Base-by-base conservation (phyloP, 805 yeast species). In the Saccharomycopsis olivae region DNA sequence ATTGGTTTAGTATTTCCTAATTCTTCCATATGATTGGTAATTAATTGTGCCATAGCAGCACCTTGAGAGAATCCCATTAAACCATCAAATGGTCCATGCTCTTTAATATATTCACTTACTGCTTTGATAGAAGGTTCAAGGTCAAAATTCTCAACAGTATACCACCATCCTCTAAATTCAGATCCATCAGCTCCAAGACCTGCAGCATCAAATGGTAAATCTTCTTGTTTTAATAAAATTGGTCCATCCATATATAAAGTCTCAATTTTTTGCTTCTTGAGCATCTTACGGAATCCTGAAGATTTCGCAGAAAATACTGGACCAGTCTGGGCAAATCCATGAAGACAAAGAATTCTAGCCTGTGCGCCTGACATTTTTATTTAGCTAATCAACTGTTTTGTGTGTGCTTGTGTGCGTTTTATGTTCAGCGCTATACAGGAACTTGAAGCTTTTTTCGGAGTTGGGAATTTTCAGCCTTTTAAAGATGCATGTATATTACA, bases 31-130 rank as follows among this genome's bases (percentile, higher is more conserved):
- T 69, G 66, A 49, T 75, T 73, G 33, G 83, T 65, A 23, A 87
- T 55, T 19, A 84, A 65, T 1, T 89, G 83, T 1, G 85, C 78
- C 27, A 89, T 61, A 1, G 92, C 94, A 5, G 96, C 94, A 47
- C 98, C 98, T 58, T 92, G 97, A 9, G 94, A 80, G 56, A 89
- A 89, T 1, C 96, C 97, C 33, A 92, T 60, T 16, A 89, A 61
- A 4, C 97, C 98, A 17, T 79, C 81, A 49, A 85, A 83, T 1
- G 96, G 96, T 1, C 85, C 86, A 33, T 83, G 73, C 38, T 68
- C 66, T 20, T 68, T 62, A 34, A 83, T 66, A 47, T 75, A 72
- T 19, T 65, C 58, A 18, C 63, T 64, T 32, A 67, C 72, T 35
- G 61, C 52, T 14, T 56, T 60, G n/a, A 81, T 57, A 8, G 78